Evolutionary conservation across 2,329 filamentous ascomycete species (phyloP), one percentile per base, ranked within the genome.

Genomic region (Epichloe scottii): DNA sequence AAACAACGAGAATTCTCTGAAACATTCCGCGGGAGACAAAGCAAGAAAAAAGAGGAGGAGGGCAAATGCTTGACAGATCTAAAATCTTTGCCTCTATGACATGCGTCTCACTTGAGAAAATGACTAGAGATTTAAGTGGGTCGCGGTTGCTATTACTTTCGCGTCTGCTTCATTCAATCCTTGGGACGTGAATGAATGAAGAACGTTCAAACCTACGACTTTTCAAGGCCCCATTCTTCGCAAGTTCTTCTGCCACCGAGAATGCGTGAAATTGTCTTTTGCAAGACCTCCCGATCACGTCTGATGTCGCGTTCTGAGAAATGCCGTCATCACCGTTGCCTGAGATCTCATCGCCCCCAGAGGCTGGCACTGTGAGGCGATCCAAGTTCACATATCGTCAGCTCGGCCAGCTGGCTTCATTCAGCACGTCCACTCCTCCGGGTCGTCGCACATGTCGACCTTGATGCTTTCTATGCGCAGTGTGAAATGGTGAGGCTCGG

Each of bases 391-490:
- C 89, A 3, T 89, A 87, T 65, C 87, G 86, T 54, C 84, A 97
- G 50, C 76, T 97, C 15, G 75, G 80, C 35, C 84, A 90, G 56
- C 78, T 97, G 52, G 79, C 83, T 6, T 76, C 82, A 10, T 89
- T 78, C 57, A 82, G 80, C 35, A 75, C 83, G 0, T 80, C 81
- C 8, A 89, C 81, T 48, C 91, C 75, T 98, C 37, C 83, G 93
- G 44, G 86, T 94, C 30, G 81, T 96, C 58, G 88, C 89, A 6
- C 90, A 96, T 66, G 82, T 97, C 56, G 93, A 98, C 62, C 82
- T 98, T 53, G 93, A 98, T 77, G 91, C 91, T 39, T 98, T 98
- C 69, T 98, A 98, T 66, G 86, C 87, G 3, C 93, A 98, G 72
- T 96, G 89, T 64, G 93, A 98, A 69, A 94, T 90, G 78, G 82